Evolutionary conservation across 2,329 filamentous ascomycete species (phyloP).

Genomic region (Botrytis sinoallii): DNA sequence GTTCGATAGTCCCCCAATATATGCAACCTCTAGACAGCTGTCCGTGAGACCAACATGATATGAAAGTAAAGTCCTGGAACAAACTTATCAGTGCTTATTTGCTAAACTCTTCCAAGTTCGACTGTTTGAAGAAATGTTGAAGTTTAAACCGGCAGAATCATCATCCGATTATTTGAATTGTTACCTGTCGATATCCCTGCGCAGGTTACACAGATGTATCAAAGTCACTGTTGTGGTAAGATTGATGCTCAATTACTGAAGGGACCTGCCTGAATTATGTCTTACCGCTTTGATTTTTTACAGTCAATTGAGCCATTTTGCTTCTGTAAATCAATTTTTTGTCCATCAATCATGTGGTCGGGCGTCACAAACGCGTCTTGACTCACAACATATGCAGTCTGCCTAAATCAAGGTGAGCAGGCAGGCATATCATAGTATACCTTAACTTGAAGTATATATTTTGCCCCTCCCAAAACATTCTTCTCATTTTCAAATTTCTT

Average conservation of each 20-base stretch:
- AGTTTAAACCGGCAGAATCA: neutral
- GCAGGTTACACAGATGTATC: neutral
- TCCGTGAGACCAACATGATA: neutral
- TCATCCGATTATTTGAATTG: neutral
- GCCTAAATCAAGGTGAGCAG: neutral
- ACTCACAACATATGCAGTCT: neutral
- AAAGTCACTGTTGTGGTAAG: neutral
- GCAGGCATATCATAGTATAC: neutral
- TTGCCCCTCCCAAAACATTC: neutral
- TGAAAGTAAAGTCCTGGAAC: neutral
- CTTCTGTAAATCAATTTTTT: neutral
- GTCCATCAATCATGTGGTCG: neutral
- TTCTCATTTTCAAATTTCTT: neutral
- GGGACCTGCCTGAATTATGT: neutral
- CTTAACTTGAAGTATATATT: neutral
- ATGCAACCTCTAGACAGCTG: neutral
- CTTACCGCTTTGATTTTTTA: neutral
- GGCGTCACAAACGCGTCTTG: neutral
- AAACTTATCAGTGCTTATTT: neutral
- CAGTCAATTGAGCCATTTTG: no score
- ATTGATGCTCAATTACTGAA: neutral
- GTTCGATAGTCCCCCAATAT: neutral
- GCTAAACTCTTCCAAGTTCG: neutral
- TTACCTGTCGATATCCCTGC: neutral
- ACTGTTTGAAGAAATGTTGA: neutral